phyloP scores from a whole-genome alignment of 2,329 filamentous ascomycete species.

The Sarocladium brachiariae region DNA sequence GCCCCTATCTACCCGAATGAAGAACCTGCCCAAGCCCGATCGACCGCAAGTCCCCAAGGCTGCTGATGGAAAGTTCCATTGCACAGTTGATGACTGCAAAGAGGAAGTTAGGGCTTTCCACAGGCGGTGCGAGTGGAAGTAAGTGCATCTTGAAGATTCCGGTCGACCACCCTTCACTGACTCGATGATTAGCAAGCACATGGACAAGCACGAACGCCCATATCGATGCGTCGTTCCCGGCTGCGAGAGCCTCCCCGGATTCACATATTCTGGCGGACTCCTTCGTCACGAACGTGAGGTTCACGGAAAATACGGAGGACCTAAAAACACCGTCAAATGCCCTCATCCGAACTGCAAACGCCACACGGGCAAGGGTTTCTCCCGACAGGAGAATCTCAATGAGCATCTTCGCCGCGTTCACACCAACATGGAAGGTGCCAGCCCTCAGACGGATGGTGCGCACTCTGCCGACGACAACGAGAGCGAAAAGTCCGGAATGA shows the following conservation, averaged over 20 bases:
- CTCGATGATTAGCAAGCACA: constrained; percentile 66
- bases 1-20: constrained; percentile 34
- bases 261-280: constrained; percentile 90
- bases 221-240: constrained; percentile 79
- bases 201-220: constrained; percentile 94
- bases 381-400: constrained; percentile 86
- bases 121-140: constrained; percentile 93
- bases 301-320: constrained; percentile 81
- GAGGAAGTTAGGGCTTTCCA: constrained; percentile 61
- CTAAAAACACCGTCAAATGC: constrained; percentile 81
- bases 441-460: constrained; percentile 14
- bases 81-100: constrained; percentile 62
- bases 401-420: constrained; percentile 93
- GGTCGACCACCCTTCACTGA: constrained; percentile 15
- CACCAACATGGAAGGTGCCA: constrained; percentile 36
- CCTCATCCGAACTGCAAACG: constrained; percentile 84
- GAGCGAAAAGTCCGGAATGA: constrained; percentile 36
- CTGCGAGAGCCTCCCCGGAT: constrained; percentile 87
- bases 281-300: constrained; percentile 89
- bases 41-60: constrained; percentile 52
- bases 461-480: constrained; percentile 40
- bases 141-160: constrained; percentile 33
- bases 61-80: constrained; percentile 67
- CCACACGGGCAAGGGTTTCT: constrained; percentile 82
- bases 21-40: constrained; percentile 52